phyloP scores from a whole-genome alignment of 306 rosid genomes.

The Prunus salicina region DNA sequence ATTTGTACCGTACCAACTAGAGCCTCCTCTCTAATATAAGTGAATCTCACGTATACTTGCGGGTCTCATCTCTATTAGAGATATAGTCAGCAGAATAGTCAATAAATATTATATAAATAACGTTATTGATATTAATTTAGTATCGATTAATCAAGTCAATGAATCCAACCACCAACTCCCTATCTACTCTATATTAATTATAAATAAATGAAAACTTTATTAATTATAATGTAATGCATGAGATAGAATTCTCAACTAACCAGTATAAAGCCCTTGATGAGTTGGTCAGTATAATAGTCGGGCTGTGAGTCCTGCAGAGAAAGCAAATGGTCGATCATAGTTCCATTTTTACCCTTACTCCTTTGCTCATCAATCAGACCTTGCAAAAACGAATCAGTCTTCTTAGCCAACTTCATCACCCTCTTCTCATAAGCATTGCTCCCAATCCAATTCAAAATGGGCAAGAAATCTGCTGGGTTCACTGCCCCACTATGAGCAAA shows the following conservation, averaged over 20 bases:
- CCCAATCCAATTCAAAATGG: slow-evolving; percentile 12
- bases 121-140: too few relatives aligned
- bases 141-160: too few relatives aligned
- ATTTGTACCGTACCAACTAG: too few relatives aligned
- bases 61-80: too few relatives aligned
- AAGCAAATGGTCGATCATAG: slow-evolving; percentile 51
- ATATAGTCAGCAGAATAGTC: rapidly evolving
- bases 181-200: too few relatives aligned
- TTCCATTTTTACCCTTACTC: slow-evolving; percentile 3
- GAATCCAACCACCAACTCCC: too few relatives aligned
- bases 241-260: slow-evolving; percentile 22
- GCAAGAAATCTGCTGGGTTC: neutral
- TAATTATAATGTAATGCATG: neutral
- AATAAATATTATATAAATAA: too few relatives aligned
- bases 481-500: neutral
- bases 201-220: too few relatives aligned
- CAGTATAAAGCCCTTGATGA: slow-evolving; percentile 59
- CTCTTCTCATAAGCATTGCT: slow-evolving; percentile 6
- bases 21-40: too few relatives aligned
- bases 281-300: slow-evolving; percentile 50
- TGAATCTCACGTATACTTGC: too few relatives aligned
- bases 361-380: slow-evolving; percentile 56
- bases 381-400: slow-evolving; percentile 35
- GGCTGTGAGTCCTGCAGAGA: slow-evolving; percentile 45
- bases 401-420: neutral